Evolutionary conservation across 805 yeast genomes (phyloP).

Genomic region (Wickerhamiella siamensis): DNA sequence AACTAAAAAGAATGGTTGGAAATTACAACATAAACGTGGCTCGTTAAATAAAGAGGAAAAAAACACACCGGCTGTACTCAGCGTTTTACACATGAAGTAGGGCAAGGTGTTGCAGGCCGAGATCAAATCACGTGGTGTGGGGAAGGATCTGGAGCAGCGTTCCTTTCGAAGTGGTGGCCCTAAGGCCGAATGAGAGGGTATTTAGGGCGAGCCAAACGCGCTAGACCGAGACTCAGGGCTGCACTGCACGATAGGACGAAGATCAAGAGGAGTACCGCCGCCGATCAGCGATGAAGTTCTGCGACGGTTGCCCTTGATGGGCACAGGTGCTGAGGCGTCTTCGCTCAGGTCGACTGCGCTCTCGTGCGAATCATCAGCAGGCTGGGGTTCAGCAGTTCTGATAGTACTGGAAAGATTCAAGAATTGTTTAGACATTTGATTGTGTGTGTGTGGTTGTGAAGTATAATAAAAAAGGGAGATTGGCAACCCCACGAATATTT

Average conservation of each 20-base stretch:
- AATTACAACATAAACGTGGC: not conserved
- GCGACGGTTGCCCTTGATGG: conserved; percentile 6
- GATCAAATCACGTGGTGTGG: not conserved
- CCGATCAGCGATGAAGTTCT: conserved; percentile 16
- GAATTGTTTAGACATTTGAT: not conserved
- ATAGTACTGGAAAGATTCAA: not conserved
- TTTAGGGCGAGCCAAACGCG: not conserved
- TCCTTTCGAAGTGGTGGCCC: no score
- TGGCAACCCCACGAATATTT: no score
- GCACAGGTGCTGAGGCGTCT: not conserved
- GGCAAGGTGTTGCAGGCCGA: no score
- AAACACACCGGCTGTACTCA: no score
- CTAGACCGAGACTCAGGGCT: not conserved
- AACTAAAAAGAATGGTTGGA: not conserved
- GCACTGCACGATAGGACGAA: conserved; percentile 7
- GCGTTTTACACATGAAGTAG: no score
- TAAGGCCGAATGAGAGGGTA: not conserved
- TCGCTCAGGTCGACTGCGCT: not conserved
- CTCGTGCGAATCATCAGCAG: conserved; percentile 2
- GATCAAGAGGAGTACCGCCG: conserved; percentile 13
- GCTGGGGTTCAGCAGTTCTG: not conserved
- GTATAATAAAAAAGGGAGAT: no score
- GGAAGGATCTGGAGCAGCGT: no score
- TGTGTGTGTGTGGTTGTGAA: not conserved
- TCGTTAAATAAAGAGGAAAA: no score